Percentiles rank a stretch among this genome's conserved stretches.
phyloP scores from a whole-genome alignment of 1,284 basidiomycete species.

The Volvariella volvacea region DNA sequence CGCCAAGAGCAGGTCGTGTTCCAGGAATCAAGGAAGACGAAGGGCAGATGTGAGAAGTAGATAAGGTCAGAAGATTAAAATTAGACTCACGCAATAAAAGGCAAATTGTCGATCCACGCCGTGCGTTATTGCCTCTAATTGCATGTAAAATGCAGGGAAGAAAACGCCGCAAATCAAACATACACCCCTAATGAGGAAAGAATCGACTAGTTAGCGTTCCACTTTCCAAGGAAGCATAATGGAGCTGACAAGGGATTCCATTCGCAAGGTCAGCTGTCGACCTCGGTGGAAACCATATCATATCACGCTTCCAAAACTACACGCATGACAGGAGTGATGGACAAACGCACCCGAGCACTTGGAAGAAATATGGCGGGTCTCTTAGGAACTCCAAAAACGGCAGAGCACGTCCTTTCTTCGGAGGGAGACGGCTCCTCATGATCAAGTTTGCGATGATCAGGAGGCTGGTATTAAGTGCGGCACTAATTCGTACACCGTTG shows the following conservation, averaged over 20 bases:
- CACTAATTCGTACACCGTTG: conserved; percentile 26
- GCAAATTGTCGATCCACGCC: conserved; percentile 33
- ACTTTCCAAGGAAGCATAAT: no score
- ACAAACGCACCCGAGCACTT: conserved; percentile 27
- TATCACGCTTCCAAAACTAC: no score
- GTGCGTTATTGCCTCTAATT: conserved; percentile 38
- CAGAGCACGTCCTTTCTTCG: conserved; percentile 17
- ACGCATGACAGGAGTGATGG: no score
- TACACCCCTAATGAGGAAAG: no score
- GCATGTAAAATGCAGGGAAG: conserved; percentile 45
- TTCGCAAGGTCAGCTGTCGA: no score
- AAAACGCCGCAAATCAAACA: conserved; percentile 22
- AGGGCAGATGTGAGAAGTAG: no score
- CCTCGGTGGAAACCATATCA: no score
- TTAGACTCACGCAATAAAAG: conserved; percentile 38
- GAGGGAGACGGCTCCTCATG: conserved; percentile 32
- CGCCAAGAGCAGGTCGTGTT: no score
- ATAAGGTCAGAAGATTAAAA: no score
- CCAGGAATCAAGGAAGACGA: no score
- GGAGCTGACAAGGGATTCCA: no score
- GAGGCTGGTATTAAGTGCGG: conserved; percentile 21
- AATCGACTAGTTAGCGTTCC: no score
- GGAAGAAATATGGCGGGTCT: conserved; percentile 31
- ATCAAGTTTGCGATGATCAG: conserved; percentile 30
- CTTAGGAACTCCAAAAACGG: conserved; percentile 22